phyloP scores from a whole-genome alignment of 106 monocot species.

The Dendrobium officinale region DNA sequence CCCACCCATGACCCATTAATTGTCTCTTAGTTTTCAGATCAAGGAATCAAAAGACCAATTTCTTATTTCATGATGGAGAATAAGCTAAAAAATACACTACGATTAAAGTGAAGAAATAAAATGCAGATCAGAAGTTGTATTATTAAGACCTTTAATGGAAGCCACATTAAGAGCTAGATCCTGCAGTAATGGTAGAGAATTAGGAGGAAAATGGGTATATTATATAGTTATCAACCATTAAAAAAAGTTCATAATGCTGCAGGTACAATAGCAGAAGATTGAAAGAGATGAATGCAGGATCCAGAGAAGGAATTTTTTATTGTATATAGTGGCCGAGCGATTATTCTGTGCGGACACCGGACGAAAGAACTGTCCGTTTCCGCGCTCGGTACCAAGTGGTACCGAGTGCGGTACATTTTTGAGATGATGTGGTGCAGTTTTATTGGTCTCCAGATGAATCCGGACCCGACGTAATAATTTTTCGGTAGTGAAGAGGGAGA shows the following conservation, averaged over 20 bases:
- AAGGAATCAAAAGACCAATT: not conserved
- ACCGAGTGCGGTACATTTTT: too few relatives aligned
- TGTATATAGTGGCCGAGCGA: not conserved
- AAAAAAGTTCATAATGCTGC: not conserved
- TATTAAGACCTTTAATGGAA: not conserved
- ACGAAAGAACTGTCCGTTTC: too few relatives aligned
- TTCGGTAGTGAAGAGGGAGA: conserved; percentile 9
- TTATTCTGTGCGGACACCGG: too few relatives aligned
- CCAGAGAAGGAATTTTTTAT: not conserved
- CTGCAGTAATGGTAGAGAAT: not conserved
- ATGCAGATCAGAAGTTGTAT: not conserved
- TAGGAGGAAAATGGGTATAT: not conserved
- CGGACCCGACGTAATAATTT: too few relatives aligned
- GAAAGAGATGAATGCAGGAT: not conserved
- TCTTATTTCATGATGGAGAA: not conserved
- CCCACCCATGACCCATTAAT: not conserved
- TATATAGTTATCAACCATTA: not conserved
- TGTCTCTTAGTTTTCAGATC: not conserved
- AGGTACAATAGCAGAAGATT: conserved; percentile 1
- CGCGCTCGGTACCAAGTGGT: too few relatives aligned
- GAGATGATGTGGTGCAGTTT: too few relatives aligned
- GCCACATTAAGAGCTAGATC: conserved; percentile 1
- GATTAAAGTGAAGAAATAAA: not conserved
- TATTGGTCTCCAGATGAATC: too few relatives aligned
- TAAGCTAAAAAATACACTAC: too few relatives aligned